phyloP scores from a whole-genome alignment of 228 moss, liverwort and hornwort genomes.

The Sphagnum fallax region DNA sequence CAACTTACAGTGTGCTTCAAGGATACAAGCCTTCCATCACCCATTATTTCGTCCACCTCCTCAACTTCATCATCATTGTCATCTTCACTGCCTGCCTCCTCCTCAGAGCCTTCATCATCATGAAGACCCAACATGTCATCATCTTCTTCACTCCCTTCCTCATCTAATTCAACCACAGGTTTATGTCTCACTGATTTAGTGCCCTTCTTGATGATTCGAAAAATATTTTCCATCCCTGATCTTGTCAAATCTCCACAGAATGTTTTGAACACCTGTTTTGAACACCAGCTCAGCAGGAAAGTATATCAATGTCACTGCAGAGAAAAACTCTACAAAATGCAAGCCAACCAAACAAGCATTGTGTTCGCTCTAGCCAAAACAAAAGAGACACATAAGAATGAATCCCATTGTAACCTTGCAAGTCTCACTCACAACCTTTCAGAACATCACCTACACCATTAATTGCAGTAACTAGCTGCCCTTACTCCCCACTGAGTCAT shows the following conservation, averaged over 20 bases:
- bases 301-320: background rate
- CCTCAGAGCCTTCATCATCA: constrained; percentile 23
- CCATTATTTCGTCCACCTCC: constrained; percentile 18
- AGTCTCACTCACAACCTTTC: no score
- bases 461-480: no score
- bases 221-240: constrained; percentile 64
- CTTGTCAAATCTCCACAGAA: constrained; percentile 70
- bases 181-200: constrained; percentile 65
- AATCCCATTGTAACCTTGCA: no score
- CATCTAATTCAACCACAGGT: constrained; percentile 57
- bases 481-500: no score
- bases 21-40: constrained; percentile 1
- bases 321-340: background rate
- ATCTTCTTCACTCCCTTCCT: constrained; percentile 47
- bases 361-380: no score
- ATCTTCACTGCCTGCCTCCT: constrained; percentile 13
- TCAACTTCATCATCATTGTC: constrained; percentile 11
- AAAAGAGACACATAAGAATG: no score
- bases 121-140: constrained; percentile 1
- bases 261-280: constrained; percentile 81
- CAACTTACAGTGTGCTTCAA: no score
- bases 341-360: background rate
- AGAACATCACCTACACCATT: no score
- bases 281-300: background rate
- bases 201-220: constrained; percentile 74